Evolutionary conservation across 805 yeast species (phyloP).

Genomic region (Scheffersomyces ergatensis): DNA sequence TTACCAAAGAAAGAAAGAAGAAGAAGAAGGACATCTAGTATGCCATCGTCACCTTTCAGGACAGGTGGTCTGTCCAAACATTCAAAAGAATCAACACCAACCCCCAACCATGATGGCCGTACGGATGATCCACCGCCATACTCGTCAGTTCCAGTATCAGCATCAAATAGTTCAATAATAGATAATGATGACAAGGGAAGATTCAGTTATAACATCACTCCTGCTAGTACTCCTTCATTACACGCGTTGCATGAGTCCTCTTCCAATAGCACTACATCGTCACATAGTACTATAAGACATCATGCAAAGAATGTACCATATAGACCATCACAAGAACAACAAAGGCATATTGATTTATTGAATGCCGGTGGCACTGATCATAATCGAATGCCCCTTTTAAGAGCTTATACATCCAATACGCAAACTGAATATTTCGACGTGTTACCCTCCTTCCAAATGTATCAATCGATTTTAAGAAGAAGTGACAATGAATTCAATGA

Average conservation of each 20-base stretch:
- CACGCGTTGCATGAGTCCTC: too few species aligned
- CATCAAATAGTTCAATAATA: too few species aligned
- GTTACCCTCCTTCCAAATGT: slow-evolving; percentile 69
- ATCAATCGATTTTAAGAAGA: slow-evolving; percentile 48
- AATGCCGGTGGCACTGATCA: slow-evolving; percentile 4
- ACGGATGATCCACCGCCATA: background rate
- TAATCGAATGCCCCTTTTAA: slow-evolving; percentile 13
- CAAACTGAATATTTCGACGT: slow-evolving; percentile 50
- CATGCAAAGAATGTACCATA: slow-evolving; percentile 26
- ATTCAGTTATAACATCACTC: background rate
- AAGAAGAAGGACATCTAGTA: too few species aligned
- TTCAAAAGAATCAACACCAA: too few species aligned
- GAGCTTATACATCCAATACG: slow-evolving; percentile 22
- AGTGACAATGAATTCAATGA: slow-evolving; percentile 39
- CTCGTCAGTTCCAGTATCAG: too few species aligned
- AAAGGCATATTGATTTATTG: slow-evolving; percentile 29
- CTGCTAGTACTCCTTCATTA: background rate
- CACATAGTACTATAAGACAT: background rate
- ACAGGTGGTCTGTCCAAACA: too few species aligned
- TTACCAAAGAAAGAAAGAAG: too few species aligned
- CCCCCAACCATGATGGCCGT: too few species aligned
- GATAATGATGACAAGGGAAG: background rate
- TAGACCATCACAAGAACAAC: slow-evolving; percentile 32
- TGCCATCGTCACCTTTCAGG: too few species aligned
- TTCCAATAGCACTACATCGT: background rate